Conservation (phyloP, 495 filamentous ascomycete genomes). For the Aspergillus affinis region DNA sequence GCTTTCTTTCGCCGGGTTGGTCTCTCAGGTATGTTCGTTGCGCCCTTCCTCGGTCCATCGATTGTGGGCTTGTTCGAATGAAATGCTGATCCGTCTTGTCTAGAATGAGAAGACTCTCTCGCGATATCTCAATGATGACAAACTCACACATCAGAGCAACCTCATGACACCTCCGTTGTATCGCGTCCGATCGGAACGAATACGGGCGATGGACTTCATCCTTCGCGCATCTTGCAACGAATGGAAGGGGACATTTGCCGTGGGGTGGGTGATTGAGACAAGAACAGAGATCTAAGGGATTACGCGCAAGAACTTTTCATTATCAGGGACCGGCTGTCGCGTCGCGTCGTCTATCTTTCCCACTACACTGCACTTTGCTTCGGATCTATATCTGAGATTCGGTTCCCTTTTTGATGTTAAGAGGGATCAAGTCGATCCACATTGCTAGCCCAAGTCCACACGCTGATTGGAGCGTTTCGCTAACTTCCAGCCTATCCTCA, state of each 20-base stretch:
- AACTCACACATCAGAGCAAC: conserved; percentile 34
- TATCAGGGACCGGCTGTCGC: conserved; percentile 1
- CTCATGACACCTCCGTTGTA: conserved; percentile 33
- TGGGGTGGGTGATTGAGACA: conserved; percentile 42
- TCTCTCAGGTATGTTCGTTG: too few species aligned
- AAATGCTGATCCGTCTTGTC: neutral
- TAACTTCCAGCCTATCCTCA: too few species aligned
- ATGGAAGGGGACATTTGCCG: conserved; percentile 38
- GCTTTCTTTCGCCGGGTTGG: too few species aligned
- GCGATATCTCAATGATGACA: conserved; percentile 41
- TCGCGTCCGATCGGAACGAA: conserved; percentile 8
- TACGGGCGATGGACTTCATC: conserved; percentile 36
- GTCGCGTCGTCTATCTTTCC: neutral
- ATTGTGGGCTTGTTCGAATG: too few species aligned
- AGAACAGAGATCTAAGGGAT: conserved; percentile 53
- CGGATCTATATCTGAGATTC: neutral
- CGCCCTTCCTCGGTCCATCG: neutral
- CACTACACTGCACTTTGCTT: conserved; percentile 9
- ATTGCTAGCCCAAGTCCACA: neutral
- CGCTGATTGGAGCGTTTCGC: too few species aligned
- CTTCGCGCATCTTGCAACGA: conserved; percentile 20
- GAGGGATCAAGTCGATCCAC: neutral
- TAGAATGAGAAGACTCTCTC: conserved; percentile 6
- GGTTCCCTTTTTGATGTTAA: neutral
- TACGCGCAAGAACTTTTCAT: conserved; percentile 1